phyloP scores from a whole-genome alignment of 2,329 filamentous ascomycete species.

The Colletotrichum sidae region DNA sequence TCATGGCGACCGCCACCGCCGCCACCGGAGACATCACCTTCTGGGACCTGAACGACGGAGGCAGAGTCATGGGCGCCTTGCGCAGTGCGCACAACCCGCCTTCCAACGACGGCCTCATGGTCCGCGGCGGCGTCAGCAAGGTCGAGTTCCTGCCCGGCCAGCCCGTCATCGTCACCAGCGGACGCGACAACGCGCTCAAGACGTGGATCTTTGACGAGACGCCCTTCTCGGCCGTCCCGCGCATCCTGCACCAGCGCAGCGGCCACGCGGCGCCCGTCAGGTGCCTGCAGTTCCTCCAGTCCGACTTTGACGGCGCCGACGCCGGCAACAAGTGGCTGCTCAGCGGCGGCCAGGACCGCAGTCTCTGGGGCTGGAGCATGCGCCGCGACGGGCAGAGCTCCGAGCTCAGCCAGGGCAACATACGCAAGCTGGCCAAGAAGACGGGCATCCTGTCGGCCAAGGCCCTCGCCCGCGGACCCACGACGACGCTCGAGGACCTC shows the following conservation, averaged over 20 bases:
- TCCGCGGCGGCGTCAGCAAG: slow-evolving; percentile 84
- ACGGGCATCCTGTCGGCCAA: slow-evolving; percentile 74
- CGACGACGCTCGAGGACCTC: slow-evolving; percentile 76
- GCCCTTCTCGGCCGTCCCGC: slow-evolving; percentile 87
- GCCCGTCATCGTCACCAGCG: slow-evolving; percentile 89
- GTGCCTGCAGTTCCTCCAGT: slow-evolving; percentile 84
- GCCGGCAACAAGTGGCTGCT: slow-evolving; percentile 93
- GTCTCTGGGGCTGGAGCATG: slow-evolving; percentile 96
- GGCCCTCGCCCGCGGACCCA: slow-evolving; percentile 68
- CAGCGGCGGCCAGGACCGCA: slow-evolving; percentile 89
- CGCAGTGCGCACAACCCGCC: slow-evolving; percentile 89
- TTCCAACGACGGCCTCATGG: slow-evolving; percentile 61
- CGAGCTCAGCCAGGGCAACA: slow-evolving; percentile 90
- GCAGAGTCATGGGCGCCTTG: slow-evolving; percentile 86
- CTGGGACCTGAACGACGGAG: slow-evolving; percentile 94
- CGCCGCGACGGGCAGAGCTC: slow-evolving; percentile 93
- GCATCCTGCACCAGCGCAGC: slow-evolving; percentile 85
- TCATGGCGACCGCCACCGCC: slow-evolving; percentile 90
- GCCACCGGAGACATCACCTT: slow-evolving; percentile 90
- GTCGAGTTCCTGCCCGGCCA: slow-evolving; percentile 92
- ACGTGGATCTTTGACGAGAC: slow-evolving; percentile 97
- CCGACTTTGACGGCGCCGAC: slow-evolving; percentile 90
- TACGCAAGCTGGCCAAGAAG: slow-evolving; percentile 92
- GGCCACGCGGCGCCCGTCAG: slow-evolving; percentile 91
- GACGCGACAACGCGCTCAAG: slow-evolving; percentile 91